A percentile compares a stretch with the other conserved stretches of the same genome.
Conservation (phyloP, 2,329 filamentous ascomycete species). For the Apiospora koreana region DNA sequence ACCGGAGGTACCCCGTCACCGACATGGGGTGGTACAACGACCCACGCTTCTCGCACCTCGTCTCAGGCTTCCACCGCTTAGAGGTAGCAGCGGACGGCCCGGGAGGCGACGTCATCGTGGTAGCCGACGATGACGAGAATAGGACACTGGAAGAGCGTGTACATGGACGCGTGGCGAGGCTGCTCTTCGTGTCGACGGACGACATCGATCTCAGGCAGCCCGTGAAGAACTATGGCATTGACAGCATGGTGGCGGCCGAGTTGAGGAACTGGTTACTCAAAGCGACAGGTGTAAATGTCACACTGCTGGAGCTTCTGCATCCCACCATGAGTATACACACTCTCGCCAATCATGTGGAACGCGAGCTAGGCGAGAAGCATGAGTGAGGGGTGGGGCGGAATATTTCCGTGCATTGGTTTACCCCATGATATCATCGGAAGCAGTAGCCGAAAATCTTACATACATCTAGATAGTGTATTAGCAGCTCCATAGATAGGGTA, state of each 20-base stretch:
- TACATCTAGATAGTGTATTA: too few species aligned
- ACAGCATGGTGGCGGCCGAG: conserved; percentile 24
- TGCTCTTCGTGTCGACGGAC: conserved; percentile 19
- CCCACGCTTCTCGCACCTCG: conserved; percentile 13
- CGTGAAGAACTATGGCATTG: conserved; percentile 19
- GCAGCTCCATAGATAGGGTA: too few species aligned
- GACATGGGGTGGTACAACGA: conserved; percentile 15
- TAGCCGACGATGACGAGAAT: too few species aligned
- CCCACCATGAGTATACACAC: too few species aligned
- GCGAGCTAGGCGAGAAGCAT: too few species aligned
- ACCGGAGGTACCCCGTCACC: neutral
- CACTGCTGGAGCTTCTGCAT: conserved; percentile 19
- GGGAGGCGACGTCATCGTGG: too few species aligned
- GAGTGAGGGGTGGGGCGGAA: too few species aligned
- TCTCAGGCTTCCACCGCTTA: neutral
- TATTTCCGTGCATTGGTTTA: too few species aligned
- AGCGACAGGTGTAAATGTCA: conserved; percentile 17
- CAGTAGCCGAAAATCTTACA: too few species aligned
- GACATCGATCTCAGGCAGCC: conserved; percentile 17
- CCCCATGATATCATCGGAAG: too few species aligned
- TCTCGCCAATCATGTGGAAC: too few species aligned
- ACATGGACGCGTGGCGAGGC: conserved; percentile 15
- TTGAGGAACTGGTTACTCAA: conserved; percentile 22
- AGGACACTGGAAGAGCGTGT: neutral
- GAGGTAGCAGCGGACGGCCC: too few species aligned